phyloP scores from a whole-genome alignment of 1,139 yeast species.

The Meyerozyma carpophila region DNA sequence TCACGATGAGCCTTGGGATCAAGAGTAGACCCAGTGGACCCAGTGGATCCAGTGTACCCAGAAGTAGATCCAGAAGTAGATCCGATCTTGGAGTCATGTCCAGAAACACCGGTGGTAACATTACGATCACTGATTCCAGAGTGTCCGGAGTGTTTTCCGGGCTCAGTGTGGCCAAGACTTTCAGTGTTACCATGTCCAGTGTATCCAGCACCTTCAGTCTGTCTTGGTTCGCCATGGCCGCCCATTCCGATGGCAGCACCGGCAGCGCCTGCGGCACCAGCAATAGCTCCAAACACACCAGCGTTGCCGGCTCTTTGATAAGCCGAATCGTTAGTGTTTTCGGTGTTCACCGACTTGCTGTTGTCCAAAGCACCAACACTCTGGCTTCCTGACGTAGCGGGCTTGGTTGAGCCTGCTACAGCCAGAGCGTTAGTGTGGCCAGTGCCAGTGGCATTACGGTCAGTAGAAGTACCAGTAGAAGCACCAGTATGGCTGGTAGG shows the following conservation, averaged over 20 bases:
- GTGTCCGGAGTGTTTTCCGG: background rate
- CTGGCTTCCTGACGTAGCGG: background rate
- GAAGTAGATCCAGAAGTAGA: background rate
- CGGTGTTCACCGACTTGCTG: background rate
- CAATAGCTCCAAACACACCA: conserved; percentile 4
- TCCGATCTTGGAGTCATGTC: background rate
- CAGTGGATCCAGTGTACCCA: background rate
- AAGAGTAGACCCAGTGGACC: background rate
- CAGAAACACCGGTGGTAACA: conserved; percentile 7
- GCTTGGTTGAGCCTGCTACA: background rate
- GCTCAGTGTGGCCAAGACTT: background rate
- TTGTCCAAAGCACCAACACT: background rate
- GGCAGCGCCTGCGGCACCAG: conserved; percentile 8
- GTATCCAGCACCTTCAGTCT: background rate
- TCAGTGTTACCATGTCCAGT: background rate
- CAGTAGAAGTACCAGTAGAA: no score
- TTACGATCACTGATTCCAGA: background rate
- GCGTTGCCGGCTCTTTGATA: background rate
- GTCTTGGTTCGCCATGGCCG: background rate
- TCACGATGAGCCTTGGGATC: background rate
- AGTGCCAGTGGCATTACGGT: background rate
- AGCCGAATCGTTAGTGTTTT: background rate
- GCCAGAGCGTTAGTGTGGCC: background rate
- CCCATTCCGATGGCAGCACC: conserved; percentile 3
- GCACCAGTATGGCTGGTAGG: background rate